Conservation (phyloP, 1,139 yeast genomes). For the Geotrichum macrosporum region DNA sequence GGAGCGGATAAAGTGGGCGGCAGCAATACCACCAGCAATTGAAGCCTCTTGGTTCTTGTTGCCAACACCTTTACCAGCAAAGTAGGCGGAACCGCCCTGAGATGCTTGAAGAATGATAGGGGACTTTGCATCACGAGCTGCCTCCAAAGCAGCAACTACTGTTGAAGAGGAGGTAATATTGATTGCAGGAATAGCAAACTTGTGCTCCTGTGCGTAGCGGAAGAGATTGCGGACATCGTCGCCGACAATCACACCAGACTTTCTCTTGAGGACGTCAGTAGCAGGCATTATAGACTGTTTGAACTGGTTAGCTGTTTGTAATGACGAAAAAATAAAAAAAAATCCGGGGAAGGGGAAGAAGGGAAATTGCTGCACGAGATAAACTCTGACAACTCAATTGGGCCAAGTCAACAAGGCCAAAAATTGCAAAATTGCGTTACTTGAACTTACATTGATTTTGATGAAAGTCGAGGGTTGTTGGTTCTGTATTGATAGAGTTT, state of each 20-base stretch:
- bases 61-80: constrained; percentile 98
- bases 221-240: constrained; percentile 88
- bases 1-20: constrained; percentile 95
- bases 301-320: too few species aligned
- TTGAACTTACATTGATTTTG: too few species aligned
- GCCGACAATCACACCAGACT: constrained; percentile 98
- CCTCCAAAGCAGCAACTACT: constrained; percentile 94
- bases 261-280: constrained; percentile 72
- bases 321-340: too few species aligned
- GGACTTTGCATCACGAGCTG: constrained; percentile 93
- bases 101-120: constrained; percentile 97
- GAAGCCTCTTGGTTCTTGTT: constrained; percentile 93
- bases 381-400: too few species aligned
- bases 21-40: constrained; percentile 93
- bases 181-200: constrained; percentile 97
- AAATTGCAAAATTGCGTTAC: too few species aligned
- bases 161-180: constrained; percentile 97
- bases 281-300: constrained; percentile 32
- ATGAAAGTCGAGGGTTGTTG: too few species aligned
- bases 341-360: too few species aligned
- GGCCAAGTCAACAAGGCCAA: too few species aligned
- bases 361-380: too few species aligned
- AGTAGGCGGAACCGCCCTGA: constrained; percentile 99
- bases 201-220: constrained; percentile 88
- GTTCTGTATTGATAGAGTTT: too few species aligned